phyloP scores from a whole-genome alignment of 371 early-diverging fungal genomes.

The Chytridium lagenaria region DNA sequence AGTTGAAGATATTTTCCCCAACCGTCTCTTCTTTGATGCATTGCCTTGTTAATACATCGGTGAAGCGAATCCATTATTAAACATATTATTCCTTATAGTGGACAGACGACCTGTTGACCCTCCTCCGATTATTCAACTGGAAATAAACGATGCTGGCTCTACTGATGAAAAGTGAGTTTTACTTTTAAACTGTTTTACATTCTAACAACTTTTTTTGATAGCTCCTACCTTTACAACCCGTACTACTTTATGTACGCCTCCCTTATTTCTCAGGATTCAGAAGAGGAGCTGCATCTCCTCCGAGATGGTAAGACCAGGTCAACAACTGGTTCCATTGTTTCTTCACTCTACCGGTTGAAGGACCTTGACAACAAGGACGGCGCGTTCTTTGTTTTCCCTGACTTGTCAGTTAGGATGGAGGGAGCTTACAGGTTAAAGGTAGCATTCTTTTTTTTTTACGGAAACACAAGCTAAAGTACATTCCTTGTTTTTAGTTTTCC shows the following conservation, averaged over 20 bases:
- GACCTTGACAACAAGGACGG: constrained; percentile 88
- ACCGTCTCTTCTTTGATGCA: too few relatives aligned
- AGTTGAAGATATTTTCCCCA: too few relatives aligned
- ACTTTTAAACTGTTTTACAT: constrained; percentile 8
- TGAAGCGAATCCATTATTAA: too few relatives aligned
- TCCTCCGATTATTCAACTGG: constrained; percentile 79
- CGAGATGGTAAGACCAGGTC: constrained; percentile 76
- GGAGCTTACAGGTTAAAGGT: constrained; percentile 85
- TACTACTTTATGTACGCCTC: constrained; percentile 88
- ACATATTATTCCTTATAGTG: constrained; percentile 61
- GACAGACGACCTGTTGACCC: constrained; percentile 95
- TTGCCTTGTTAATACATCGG: too few relatives aligned
- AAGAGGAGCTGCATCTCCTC: constrained; percentile 74
- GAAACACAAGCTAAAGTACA: not conserved
- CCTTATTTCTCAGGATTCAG: constrained; percentile 68
- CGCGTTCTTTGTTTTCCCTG: constrained; percentile 96
- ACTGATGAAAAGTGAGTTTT: constrained; percentile 36
- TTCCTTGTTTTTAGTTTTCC: constrained; percentile 58
- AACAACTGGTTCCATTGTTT: constrained; percentile 87
- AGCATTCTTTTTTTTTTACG: not conserved
- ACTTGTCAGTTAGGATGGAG: constrained; percentile 89
- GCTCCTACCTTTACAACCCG: constrained; percentile 80
- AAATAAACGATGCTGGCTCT: constrained; percentile 26
- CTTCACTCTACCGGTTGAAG: constrained; percentile 85
- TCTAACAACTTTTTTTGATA: constrained; percentile 25